phyloP scores from a whole-genome alignment of 805 yeast species.

The Candida patagonica region DNA sequence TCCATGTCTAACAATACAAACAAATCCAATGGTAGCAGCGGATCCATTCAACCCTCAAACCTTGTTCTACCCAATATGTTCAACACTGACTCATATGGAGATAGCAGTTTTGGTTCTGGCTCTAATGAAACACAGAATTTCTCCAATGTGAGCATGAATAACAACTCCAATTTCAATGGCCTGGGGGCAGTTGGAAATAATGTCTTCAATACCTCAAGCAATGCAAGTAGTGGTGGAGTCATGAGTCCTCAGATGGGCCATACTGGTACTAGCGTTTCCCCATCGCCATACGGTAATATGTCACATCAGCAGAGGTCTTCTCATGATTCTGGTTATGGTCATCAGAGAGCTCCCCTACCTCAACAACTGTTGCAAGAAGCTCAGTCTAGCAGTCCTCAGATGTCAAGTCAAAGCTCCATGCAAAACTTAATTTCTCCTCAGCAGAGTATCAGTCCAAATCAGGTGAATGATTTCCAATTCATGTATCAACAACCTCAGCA shows the following conservation, averaged over 20 bases:
- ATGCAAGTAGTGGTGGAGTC: neutral
- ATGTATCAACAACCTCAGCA: conserved; percentile 16
- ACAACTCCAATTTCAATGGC: neutral
- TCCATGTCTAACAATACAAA: neutral
- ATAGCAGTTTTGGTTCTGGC: neutral
- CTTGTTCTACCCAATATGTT: conserved; percentile 13
- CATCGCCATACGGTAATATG: conserved; percentile 3
- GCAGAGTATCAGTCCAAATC: conserved; percentile 3
- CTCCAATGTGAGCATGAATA: neutral
- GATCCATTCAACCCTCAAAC: conserved; percentile 14
- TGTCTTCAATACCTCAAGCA: neutral
- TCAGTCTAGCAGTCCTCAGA: conserved; percentile 13
- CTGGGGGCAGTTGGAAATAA: neutral
- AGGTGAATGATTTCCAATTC: conserved; percentile 10
- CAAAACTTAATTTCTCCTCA: conserved; percentile 20
- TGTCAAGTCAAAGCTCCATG: neutral
- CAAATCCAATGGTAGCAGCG: neutral
- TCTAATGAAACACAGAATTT: neutral
- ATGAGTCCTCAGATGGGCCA: conserved; percentile 11
- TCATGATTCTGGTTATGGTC: conserved; percentile 12
- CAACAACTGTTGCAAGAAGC: conserved; percentile 18
- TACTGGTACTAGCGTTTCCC: conserved; percentile 4
- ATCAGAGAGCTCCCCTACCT: conserved; percentile 18
- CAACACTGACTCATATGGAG: conserved; percentile 1
- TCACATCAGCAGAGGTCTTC: conserved; percentile 9